Percentiles rank a stretch among this genome's conserved stretches.
Conservation (phyloP, 805 yeast genomes). For the Lipomyces yamadae region DNA sequence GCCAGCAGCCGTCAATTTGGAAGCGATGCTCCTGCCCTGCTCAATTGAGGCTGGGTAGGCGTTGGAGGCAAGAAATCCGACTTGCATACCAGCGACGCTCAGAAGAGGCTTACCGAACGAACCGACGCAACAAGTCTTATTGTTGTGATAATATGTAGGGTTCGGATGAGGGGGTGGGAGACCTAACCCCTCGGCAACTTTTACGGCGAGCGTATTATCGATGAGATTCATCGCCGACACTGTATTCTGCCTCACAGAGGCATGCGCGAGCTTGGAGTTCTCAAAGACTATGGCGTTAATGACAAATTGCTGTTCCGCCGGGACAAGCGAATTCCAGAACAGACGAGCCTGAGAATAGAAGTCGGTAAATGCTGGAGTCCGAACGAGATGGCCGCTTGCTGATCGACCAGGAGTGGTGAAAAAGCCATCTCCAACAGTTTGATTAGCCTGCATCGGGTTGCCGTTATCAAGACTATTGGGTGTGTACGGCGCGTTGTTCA, state of each 20-base stretch:
- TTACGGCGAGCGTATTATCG: slow-evolving; percentile 4
- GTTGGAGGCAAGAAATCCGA: slow-evolving; percentile 12
- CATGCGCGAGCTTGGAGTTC: slow-evolving; percentile 5
- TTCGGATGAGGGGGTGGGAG: slow-evolving; percentile 2
- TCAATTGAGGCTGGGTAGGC: slow-evolving; percentile 7
- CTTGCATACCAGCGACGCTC: slow-evolving; percentile 10
- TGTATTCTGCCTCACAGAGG: slow-evolving; percentile 8
- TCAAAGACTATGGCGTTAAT: slow-evolving; percentile 7
- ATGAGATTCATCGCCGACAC: slow-evolving; percentile 1
- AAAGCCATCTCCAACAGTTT: slow-evolving; percentile 11
- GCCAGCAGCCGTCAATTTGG: slow-evolving; percentile 8
- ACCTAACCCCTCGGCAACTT: slow-evolving; percentile 7
- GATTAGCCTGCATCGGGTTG: slow-evolving; percentile 11
- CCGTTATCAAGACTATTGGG: slow-evolving; percentile 7
- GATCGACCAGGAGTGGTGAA: slow-evolving; percentile 9
- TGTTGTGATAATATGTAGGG: slow-evolving; percentile 13
- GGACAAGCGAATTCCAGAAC: slow-evolving; percentile 12
- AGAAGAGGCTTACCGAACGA: slow-evolving; percentile 6
- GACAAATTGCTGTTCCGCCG: slow-evolving; percentile 9
- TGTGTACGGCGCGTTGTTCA: slow-evolving; percentile 9
- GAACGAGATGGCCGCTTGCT: slow-evolving; percentile 8
- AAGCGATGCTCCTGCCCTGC: slow-evolving; percentile 9
- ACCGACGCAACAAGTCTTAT: slow-evolving; percentile 9
- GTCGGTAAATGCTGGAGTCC: slow-evolving; percentile 3
- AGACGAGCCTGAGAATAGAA: slow-evolving; percentile 14